Evolutionary conservation across 176 grass and related monocot genomes (phyloP).

Genomic region (Phragmites australis): DNA sequence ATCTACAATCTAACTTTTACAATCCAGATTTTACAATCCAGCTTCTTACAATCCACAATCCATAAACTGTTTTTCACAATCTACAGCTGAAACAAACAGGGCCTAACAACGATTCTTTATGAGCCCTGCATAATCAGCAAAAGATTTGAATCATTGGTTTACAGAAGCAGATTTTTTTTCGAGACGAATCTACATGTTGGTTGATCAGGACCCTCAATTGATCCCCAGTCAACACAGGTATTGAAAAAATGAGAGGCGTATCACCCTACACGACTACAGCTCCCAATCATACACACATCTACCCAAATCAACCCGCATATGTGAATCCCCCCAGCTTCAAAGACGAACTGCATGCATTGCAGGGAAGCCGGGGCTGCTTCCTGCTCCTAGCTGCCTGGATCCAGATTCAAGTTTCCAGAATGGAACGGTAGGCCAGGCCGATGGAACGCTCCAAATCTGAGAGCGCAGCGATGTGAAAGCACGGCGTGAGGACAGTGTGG

Average conservation of each 20-base stretch:
- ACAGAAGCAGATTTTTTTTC: neutral
- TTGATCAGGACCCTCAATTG: neutral
- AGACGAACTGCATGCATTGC: neutral
- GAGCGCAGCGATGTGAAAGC: neutral
- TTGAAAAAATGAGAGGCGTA: neutral
- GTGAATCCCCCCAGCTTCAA: neutral
- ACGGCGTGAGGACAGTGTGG: neutral
- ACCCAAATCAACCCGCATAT: neutral
- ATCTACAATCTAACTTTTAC: too few relatives aligned
- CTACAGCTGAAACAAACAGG: too few relatives aligned
- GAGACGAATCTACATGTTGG: neutral
- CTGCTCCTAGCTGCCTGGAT: neutral
- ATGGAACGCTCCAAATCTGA: slow-evolving; percentile 5
- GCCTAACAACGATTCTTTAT: neutral
- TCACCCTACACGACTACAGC: neutral
- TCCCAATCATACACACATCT: neutral
- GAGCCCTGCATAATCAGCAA: neutral
- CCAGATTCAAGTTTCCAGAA: slow-evolving; percentile 27
- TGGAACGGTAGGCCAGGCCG: neutral
- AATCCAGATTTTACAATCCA: too few relatives aligned
- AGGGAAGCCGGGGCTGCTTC: neutral
- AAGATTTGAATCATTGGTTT: neutral
- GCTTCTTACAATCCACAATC: too few relatives aligned
- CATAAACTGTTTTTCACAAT: too few relatives aligned
- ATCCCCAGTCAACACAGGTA: neutral